Base-by-base conservation (phyloP, 1,284 basidiomycete genomes). In the Golubevia sp. region DNA sequence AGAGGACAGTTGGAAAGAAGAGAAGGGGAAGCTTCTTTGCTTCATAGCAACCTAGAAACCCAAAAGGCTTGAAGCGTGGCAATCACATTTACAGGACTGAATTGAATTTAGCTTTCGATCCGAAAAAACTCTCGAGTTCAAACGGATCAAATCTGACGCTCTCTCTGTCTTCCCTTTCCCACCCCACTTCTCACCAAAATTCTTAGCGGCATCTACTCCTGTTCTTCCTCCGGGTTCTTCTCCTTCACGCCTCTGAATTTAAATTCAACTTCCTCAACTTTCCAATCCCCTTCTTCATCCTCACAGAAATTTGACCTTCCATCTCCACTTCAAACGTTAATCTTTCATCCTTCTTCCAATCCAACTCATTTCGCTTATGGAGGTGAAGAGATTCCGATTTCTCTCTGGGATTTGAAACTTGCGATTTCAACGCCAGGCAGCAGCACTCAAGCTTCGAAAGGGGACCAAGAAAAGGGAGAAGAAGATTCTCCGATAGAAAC, bases 341-440 rank as follows among this genome's bases (percentile, higher is more conserved):
- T 64, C 55, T 76, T 77, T 56, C 64, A 69, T 30, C 73, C 71
- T 2, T 49, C 56, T 6, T 53, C 58, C 21, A 56, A 77, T 20
- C 75, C 75, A 0, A 74, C 67, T 7, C 66, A 71, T 60, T 74
- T 77, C 20, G 63, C 67, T 30, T 76, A 69, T 51, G 75, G 73
- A 18, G 75, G 75, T 20, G 73, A 76, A 49, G 75, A 77, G 44
- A 58, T 76, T 3, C 75, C 75, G 0, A 62, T 76, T 15, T 75
- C 73, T 23, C 61, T 77, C 2, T 77, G 75, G 75, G 60, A 76
- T 52, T 55, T 73, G 15, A 26, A 58, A 2, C 62, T 64, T 0
- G 65, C 67, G 0, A 13, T 75, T 18, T 62, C 69, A 6, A 25
- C 54, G 13, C 23, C 20, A 34, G 4, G 5, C 11, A 3, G 11